These are phyloP conservation scores for Clonostachys chloroleuca DNA, from an alignment of 2,329 filamentous ascomycete species.

Conservation along the genomic window DNA sequence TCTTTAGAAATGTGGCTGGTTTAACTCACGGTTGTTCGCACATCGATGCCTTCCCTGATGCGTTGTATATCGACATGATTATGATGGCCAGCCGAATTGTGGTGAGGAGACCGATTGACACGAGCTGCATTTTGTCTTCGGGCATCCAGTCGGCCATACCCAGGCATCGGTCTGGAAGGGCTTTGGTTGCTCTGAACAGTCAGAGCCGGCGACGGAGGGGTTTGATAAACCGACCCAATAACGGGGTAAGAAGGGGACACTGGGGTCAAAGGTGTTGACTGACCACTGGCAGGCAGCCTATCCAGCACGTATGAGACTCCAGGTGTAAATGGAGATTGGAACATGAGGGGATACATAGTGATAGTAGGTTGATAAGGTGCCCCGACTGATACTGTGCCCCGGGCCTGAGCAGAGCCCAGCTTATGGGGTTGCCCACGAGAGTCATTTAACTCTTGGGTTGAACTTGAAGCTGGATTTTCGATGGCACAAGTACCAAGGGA, in stretches of 20 bases:
- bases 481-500: neutral
- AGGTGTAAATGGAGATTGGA: constrained; percentile 18
- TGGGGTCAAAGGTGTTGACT: constrained; percentile 16
- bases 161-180: constrained; percentile 28
- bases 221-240: constrained; percentile 19
- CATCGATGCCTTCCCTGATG: constrained; percentile 64
- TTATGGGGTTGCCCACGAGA: too few relatives aligned
- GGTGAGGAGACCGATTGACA: constrained; percentile 38
- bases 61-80: constrained; percentile 58
- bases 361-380: constrained; percentile 14
- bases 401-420: neutral
- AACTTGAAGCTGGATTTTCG: too few relatives aligned
- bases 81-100: constrained; percentile 46
- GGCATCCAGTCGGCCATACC: constrained; percentile 25
- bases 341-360: constrained; percentile 25
- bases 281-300: constrained; percentile 9
- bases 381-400: neutral
- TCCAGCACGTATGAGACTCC: constrained; percentile 21
- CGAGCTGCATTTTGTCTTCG: constrained; percentile 46
- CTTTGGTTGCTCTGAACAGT: constrained; percentile 29
- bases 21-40: constrained; percentile 65
- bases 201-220: constrained; percentile 24
- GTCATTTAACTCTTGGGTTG: too few relatives aligned
- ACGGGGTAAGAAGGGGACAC: constrained; percentile 22
- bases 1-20: neutral